Evolutionary conservation across 202 grass and related monocot genomes (phyloP).

Genomic region (Saccharum hybrid): DNA sequence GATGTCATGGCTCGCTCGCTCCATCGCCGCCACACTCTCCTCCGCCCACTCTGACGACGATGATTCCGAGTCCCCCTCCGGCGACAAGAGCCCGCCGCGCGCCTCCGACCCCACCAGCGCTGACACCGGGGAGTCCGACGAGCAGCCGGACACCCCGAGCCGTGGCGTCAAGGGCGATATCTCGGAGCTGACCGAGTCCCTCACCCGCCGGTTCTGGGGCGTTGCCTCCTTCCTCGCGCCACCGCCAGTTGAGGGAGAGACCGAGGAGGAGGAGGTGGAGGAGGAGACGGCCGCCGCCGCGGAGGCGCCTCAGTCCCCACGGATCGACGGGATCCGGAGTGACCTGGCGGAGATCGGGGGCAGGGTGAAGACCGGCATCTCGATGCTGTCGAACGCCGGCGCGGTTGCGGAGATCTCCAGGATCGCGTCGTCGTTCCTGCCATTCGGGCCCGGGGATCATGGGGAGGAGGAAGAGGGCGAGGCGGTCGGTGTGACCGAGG

Average conservation of each 20-base stretch:
- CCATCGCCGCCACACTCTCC: slow-evolving; percentile 58
- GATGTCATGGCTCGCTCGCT: slow-evolving; percentile 69
- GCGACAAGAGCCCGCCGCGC: slow-evolving; percentile 38
- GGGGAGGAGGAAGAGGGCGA: slow-evolving; percentile 44
- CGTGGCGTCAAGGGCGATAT: slow-evolving; percentile 68
- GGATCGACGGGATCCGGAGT: slow-evolving; percentile 66
- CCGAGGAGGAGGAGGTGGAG: background rate
- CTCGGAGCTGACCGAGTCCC: slow-evolving; percentile 72
- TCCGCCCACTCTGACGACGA: slow-evolving; percentile 42
- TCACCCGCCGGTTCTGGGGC: slow-evolving; percentile 75
- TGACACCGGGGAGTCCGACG: slow-evolving; percentile 28
- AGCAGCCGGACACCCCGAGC: slow-evolving; percentile 49
- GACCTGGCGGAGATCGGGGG: slow-evolving; percentile 83
- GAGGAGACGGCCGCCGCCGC: background rate
- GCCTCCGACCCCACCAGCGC: background rate
- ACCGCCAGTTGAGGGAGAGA: background rate
- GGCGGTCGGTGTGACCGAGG: slow-evolving; percentile 63
- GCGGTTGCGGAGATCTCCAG: slow-evolving; percentile 76
- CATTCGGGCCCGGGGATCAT: slow-evolving; percentile 58
- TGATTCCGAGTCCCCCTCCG: slow-evolving; percentile 25
- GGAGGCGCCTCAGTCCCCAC: slow-evolving; percentile 52
- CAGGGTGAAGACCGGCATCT: slow-evolving; percentile 72
- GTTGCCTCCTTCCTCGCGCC: slow-evolving; percentile 75
- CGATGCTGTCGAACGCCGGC: slow-evolving; percentile 70
- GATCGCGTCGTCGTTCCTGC: slow-evolving; percentile 75